phyloP scores from a whole-genome alignment of 495 filamentous ascomycete species.

The Penicillium alfredii region DNA sequence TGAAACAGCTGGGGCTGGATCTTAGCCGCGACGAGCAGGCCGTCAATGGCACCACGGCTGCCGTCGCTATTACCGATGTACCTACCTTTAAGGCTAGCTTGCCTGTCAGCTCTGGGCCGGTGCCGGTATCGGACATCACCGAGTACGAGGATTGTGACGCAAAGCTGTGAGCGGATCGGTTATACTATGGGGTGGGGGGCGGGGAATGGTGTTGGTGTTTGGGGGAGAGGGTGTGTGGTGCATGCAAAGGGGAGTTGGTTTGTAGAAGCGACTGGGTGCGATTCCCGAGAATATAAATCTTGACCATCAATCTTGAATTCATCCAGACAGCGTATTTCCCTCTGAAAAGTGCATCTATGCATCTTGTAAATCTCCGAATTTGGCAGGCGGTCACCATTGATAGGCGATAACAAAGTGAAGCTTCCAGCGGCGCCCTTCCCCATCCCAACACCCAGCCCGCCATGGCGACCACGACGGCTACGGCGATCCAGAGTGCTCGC shows the following conservation, averaged over 20 bases:
- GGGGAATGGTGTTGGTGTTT: conserved; percentile 8
- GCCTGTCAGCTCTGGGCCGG: conserved; percentile 60
- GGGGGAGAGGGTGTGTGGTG: conserved; percentile 4
- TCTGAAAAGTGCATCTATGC: neutral
- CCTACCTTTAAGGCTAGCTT: conserved; percentile 69
- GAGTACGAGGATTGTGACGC: conserved; percentile 77
- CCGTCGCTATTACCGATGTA: conserved; percentile 63
- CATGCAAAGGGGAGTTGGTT: neutral
- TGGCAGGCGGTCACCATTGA: conserved; percentile 12
- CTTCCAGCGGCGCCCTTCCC: conserved; percentile 8
- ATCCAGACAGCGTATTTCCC: neutral
- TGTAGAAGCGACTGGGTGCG: neutral
- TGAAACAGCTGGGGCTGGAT: conserved; percentile 37
- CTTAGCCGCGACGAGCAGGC: conserved; percentile 20
- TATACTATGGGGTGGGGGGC: too few species aligned
- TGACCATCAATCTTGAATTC: neutral
- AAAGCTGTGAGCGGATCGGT: conserved; percentile 67
- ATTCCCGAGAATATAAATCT: too few species aligned
- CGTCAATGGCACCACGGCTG: conserved; percentile 29
- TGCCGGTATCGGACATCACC: conserved; percentile 64
- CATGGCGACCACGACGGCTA: conserved; percentile 72
- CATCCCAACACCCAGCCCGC: too few species aligned
- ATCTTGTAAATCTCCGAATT: neutral
- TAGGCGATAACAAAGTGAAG: conserved; percentile 23
- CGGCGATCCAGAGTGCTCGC: conserved; percentile 63